Evolutionary conservation across 768 basidiomycete genomes (phyloP).

Genomic region (Floccularia luteovirens): DNA sequence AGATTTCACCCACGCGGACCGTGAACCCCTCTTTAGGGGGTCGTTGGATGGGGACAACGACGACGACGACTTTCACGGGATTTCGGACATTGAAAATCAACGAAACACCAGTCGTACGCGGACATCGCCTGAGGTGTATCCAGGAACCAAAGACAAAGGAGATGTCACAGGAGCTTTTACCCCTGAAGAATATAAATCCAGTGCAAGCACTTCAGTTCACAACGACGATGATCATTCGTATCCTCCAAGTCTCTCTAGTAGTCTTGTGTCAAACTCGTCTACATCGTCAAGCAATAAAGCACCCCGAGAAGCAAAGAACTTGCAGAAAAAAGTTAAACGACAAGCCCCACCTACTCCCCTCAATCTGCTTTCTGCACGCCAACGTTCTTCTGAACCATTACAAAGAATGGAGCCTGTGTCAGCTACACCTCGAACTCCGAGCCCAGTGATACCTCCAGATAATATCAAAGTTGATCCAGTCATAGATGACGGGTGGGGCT

Average conservation of each 20-base stretch:
- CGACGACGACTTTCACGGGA: constrained; percentile 20
- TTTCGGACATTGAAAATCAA: constrained; percentile 40
- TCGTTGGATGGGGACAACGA: constrained; percentile 49
- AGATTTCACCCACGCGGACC: too few species aligned
- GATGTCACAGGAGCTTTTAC: constrained; percentile 18
- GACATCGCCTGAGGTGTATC: constrained; percentile 15
- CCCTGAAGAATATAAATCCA: constrained; percentile 32
- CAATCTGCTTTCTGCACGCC: constrained; percentile 19
- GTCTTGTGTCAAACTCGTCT: constrained; percentile 27
- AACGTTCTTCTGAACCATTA: constrained; percentile 27
- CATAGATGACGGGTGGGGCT: constrained; percentile 30
- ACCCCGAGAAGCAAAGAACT: constrained; percentile 22
- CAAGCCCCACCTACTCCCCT: constrained; percentile 33
- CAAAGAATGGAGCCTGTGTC: constrained; percentile 9
- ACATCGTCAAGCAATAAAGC: constrained; percentile 15
- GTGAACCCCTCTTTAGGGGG: constrained; percentile 56
- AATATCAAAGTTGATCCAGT: constrained; percentile 5
- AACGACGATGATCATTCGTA: constrained; percentile 37
- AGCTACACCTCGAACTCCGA: constrained; percentile 6
- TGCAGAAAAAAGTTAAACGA: constrained; percentile 30
- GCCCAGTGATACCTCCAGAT: constrained; percentile 3
- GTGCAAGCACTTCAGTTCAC: constrained; percentile 23
- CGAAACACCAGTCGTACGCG: constrained; percentile 22
- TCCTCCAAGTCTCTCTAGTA: constrained; percentile 48
- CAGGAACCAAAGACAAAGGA: constrained; percentile 9